phyloP scores from a whole-genome alignment of 2,329 filamentous ascomycete genomes.

The Clarireedia monteithiana region DNA sequence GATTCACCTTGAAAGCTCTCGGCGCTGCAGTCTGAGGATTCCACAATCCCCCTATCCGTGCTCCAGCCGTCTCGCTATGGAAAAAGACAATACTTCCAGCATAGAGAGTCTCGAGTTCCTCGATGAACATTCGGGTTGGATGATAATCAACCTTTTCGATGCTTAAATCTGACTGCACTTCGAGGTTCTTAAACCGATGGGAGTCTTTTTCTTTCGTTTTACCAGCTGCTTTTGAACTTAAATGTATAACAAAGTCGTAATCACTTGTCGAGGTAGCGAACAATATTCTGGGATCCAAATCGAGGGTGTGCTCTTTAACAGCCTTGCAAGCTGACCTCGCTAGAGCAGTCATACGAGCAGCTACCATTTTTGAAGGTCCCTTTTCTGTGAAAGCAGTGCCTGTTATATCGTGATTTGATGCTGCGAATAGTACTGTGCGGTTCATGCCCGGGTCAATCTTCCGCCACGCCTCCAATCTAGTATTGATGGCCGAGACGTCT shows the following conservation, averaged over 20 bases:
- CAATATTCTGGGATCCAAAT: constrained; percentile 49
- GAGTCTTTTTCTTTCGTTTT: constrained; percentile 30
- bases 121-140: constrained; percentile 55
- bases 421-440: constrained; percentile 70
- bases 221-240: constrained; percentile 35
- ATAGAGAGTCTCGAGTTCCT: constrained; percentile 61
- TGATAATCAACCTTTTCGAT: constrained; percentile 44
- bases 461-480: constrained; percentile 75
- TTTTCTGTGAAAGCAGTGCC: constrained; percentile 76
- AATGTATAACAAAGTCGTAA: constrained; percentile 78
- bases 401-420: constrained; percentile 68
- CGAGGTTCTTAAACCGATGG: constrained; percentile 73
- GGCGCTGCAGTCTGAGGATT: constrained; percentile 40
- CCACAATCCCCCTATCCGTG: constrained; percentile 57
- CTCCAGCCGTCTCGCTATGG: constrained; percentile 51
- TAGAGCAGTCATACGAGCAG: constrained; percentile 72
- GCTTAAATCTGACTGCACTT: constrained; percentile 42
- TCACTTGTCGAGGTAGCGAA: constrained; percentile 69
- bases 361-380: constrained; percentile 72
- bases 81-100: constrained; percentile 72
- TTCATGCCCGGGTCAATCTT: constrained; percentile 87
- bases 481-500: constrained; percentile 55
- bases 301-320: constrained; percentile 44
- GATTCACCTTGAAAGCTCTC: constrained; percentile 60
- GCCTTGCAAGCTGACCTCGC: constrained; percentile 67